Evolutionary conservation across 2,329 filamentous ascomycete genomes (phyloP).

Genomic region (Trichocomaceae sp.): DNA sequence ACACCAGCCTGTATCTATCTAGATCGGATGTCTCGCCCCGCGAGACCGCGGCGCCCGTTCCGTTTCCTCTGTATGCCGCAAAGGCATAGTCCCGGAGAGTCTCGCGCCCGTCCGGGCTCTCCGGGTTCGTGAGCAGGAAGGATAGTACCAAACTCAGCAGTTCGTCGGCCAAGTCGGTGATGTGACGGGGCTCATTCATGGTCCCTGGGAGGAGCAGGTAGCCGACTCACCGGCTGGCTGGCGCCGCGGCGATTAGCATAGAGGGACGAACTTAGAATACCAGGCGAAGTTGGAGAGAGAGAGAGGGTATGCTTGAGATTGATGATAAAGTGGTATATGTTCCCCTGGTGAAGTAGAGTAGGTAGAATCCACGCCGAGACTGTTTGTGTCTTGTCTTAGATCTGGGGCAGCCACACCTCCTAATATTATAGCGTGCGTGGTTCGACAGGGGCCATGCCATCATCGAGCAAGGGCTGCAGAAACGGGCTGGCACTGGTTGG

Average conservation of each 20-base stretch:
- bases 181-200: slow-evolving; percentile 27
- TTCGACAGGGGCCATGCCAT: slow-evolving; percentile 7
- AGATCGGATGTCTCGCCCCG: slow-evolving; percentile 31
- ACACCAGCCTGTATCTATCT: slow-evolving; percentile 36
- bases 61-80: not conserved
- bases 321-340: not conserved
- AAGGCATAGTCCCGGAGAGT: slow-evolving; percentile 6
- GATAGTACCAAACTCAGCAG: slow-evolving; percentile 29
- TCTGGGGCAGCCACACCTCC: slow-evolving; percentile 3
- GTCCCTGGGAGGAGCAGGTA: slow-evolving; percentile 21
- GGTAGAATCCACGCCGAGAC: slow-evolving; percentile 3
- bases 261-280: not conserved
- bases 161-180: slow-evolving; percentile 33
- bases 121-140: slow-evolving; percentile 21
- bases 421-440: not conserved
- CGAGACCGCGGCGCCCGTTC: not conserved
- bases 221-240: slow-evolving; percentile 29
- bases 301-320: not conserved
- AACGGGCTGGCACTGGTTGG: slow-evolving; percentile 14
- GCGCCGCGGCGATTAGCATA: slow-evolving; percentile 15
- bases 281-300: not conserved
- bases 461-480: slow-evolving; percentile 12
- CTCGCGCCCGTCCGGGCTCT: slow-evolving; percentile 12
- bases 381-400: not conserved
- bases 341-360: not conserved